Conservation (phyloP, 768 basidiomycete genomes). For the Gloeophyllum trabeum region DNA sequence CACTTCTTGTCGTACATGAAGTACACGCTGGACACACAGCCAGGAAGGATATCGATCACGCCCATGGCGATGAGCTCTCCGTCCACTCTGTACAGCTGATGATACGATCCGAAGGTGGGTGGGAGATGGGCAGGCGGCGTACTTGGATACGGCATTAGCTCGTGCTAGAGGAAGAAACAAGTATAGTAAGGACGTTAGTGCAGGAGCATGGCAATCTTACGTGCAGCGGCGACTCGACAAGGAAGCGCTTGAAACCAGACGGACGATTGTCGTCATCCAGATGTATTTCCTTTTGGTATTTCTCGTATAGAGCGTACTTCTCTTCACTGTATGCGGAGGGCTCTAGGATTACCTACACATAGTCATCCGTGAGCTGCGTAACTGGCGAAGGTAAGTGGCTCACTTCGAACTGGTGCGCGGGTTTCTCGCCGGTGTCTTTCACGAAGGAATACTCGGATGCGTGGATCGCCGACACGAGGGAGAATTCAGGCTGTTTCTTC, state of each 20-base stretch:
- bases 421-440: slow-evolving; percentile 10
- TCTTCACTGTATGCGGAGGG: slow-evolving; percentile 67
- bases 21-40: slow-evolving; percentile 79
- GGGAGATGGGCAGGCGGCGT: slow-evolving; percentile 51
- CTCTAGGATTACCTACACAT: slow-evolving; percentile 57
- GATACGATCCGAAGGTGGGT: slow-evolving; percentile 80
- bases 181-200: too few relatives aligned
- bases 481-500: slow-evolving; percentile 17
- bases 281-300: slow-evolving; percentile 77
- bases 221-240: slow-evolving; percentile 67
- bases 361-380: not conserved
- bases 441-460: slow-evolving; percentile 33
- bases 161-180: slow-evolving; percentile 26
- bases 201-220: too few relatives aligned
- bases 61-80: slow-evolving; percentile 74
- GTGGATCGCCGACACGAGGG: slow-evolving; percentile 40
- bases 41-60: slow-evolving; percentile 84
- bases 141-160: slow-evolving; percentile 47
- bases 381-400: not conserved
- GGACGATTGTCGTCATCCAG: slow-evolving; percentile 44
- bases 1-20: slow-evolving; percentile 78
- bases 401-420: slow-evolving; percentile 54
- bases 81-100: slow-evolving; percentile 80
- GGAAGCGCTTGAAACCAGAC: slow-evolving; percentile 54
- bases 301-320: slow-evolving; percentile 67